Evolutionary conservation across 306 rosid genomes (phyloP).

Genomic region (Begonia peltatifolia): DNA sequence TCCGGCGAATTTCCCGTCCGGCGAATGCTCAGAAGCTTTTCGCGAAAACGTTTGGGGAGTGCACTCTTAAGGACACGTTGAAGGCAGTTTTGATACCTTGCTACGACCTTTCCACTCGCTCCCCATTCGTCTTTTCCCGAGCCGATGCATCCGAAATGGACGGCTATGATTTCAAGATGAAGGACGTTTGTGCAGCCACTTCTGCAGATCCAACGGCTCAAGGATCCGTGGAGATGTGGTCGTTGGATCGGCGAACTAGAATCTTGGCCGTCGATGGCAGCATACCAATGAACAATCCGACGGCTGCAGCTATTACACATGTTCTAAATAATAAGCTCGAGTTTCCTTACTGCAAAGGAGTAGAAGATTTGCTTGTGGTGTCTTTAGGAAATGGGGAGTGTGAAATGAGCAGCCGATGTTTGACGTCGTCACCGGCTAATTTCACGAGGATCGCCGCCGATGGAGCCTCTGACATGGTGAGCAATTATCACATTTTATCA

Average conservation of each 20-base stretch:
- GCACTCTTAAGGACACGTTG: slow-evolving; percentile 65
- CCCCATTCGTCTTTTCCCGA: slow-evolving; percentile 88
- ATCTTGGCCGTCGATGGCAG: slow-evolving; percentile 74
- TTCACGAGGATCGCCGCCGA: slow-evolving; percentile 63
- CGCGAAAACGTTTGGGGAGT: slow-evolving; percentile 50
- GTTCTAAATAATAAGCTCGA: slow-evolving; percentile 85
- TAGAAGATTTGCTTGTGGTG: slow-evolving; percentile 58
- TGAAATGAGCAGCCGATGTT: slow-evolving; percentile 25
- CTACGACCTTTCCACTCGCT: slow-evolving; percentile 79
- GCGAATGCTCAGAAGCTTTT: slow-evolving; percentile 43
- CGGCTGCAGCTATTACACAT: slow-evolving; percentile 77
- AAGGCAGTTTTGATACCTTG: slow-evolving; percentile 78
- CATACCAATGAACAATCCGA: slow-evolving; percentile 81
- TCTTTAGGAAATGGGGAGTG: slow-evolving; percentile 90
- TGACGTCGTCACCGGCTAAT: slow-evolving; percentile 22
- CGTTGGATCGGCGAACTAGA: slow-evolving; percentile 57
- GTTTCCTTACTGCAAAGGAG: slow-evolving; percentile 71
- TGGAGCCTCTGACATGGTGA: slow-evolving; percentile 87
- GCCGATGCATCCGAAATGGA: slow-evolving; percentile 90
- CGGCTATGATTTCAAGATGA: slow-evolving; percentile 83
- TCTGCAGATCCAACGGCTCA: slow-evolving; percentile 22
- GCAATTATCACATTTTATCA: neutral
- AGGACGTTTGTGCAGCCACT: slow-evolving; percentile 71
- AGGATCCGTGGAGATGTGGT: slow-evolving; percentile 31
- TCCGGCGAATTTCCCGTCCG: slow-evolving; percentile 32